Evolutionary conservation across 2,329 filamentous ascomycete genomes (phyloP), one percentile per base, ranked within the genome.

Genomic region (Didymellaceae sp.): DNA sequence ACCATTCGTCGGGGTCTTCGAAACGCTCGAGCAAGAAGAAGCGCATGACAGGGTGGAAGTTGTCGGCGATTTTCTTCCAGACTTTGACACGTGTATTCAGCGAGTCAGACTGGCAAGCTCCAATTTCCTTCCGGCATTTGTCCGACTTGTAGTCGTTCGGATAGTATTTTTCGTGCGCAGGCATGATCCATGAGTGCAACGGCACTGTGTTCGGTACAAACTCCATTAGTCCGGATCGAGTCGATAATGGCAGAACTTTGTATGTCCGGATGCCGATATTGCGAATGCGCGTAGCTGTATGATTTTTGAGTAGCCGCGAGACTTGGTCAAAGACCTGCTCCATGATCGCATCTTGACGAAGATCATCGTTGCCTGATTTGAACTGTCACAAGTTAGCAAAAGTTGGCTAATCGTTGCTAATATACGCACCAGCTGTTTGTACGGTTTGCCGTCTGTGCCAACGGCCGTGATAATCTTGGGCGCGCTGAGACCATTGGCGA

Each of bases 1-100:
- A 99, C 94, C 94, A 99, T 61, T 96, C 92, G 68, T 99, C 93
- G 0, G 94, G 94, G 57, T 96, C 91, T 42, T 87, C 82, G 69
- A 96, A 99, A 54, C 89, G 85, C 71, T 99, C 94, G 79, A 97
- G 91, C 72, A 99, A 96, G 77, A 99, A 99, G 77, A 92, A 96
- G 48, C 89, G 86, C 86, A 99, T 89, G 4, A 97, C 94, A 0
- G 95, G 94, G 55, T 91, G 89, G 72, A 97, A 96, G 40, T 84
- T 84, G 4, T 91, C 86, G 5, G 86, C 87, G 2, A 97, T 86
- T 55, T 86, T 87, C 41, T 87, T 86, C 77, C 89, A 99, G 0
- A 84, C 85, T 57, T 83, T 82, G 38, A 96, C 78, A 13, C 94
- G 86, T 7, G 82, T 80, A 22, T 92, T 89, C 8, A 86, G 79